phyloP scores from a whole-genome alignment of 129 eudicot genomes.

The Dittrichia graveolens region DNA sequence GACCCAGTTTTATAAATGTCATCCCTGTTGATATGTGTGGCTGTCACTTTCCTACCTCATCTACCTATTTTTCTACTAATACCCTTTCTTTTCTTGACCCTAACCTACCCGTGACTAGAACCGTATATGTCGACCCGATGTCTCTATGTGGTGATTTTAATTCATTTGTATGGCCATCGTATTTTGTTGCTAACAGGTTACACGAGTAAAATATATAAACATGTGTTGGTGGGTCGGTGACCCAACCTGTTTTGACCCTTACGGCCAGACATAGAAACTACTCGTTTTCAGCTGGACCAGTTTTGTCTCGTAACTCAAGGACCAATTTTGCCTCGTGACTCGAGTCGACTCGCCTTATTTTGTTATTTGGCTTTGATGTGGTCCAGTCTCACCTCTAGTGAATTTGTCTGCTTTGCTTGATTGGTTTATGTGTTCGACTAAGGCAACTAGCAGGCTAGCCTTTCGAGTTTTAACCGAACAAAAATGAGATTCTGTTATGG shows the following conservation, averaged over 20 bases:
- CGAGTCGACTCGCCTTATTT: too few species aligned
- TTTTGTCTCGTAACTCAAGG: too few species aligned
- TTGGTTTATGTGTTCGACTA: background rate
- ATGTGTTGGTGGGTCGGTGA: too few species aligned
- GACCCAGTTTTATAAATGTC: constrained; percentile 33
- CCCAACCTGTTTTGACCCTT: too few species aligned
- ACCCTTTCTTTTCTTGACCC: background rate
- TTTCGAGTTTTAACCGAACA: background rate
- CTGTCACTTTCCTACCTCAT: constrained; percentile 22
- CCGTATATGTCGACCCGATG: background rate
- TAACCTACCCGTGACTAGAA: constrained; percentile 8
- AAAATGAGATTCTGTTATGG: background rate
- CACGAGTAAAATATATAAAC: background rate
- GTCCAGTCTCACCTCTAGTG: too few species aligned
- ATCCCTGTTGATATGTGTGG: constrained; percentile 21
- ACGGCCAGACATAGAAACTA: too few species aligned
- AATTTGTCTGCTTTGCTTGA: background rate
- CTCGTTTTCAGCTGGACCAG: too few species aligned
- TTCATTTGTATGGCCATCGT: background rate
- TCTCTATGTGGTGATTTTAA: background rate
- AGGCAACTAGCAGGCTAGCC: background rate
- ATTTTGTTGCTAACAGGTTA: background rate
- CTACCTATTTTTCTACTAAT: background rate
- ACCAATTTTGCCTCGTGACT: too few species aligned
- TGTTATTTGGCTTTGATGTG: too few species aligned